A percentile compares a stretch with the other conserved stretches of the same genome.
phyloP scores from a whole-genome alignment of 768 basidiomycete species.

The Termitomyces sp. region DNA sequence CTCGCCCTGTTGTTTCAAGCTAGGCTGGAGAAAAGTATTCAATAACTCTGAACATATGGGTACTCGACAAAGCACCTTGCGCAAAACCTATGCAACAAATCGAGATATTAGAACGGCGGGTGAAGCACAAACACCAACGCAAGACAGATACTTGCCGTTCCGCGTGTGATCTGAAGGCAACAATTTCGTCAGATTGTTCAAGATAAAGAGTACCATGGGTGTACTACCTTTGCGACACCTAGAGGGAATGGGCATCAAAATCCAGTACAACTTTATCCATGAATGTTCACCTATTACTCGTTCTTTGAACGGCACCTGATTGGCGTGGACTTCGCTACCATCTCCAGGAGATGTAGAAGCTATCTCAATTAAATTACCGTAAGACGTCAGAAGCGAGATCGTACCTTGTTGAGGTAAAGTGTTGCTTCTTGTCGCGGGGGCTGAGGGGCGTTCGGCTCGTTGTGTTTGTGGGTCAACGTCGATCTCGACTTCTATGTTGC shows the following conservation, averaged over 20 bases:
- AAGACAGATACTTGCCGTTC: constrained; percentile 29
- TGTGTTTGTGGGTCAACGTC: constrained; percentile 4
- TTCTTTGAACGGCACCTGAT: constrained; percentile 52
- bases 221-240: constrained; percentile 31
- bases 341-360: constrained; percentile 33
- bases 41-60: too few relatives aligned
- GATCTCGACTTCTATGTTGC: not conserved
- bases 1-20: constrained; percentile 49
- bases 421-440: constrained; percentile 23
- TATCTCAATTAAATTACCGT: constrained; percentile 8
- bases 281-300: constrained; percentile 45
- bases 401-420: constrained; percentile 36
- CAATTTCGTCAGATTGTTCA: not conserved
- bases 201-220: not conserved
- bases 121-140: not conserved
- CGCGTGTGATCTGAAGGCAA: constrained; percentile 35
- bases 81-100: constrained; percentile 23
- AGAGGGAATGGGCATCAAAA: not conserved
- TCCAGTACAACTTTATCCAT: not conserved
- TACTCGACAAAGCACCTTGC: constrained; percentile 27
- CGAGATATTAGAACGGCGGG: not conserved
- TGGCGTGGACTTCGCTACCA: constrained; percentile 26
- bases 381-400: not conserved
- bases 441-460: constrained; percentile 13
- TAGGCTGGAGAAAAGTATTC: constrained; percentile 26